Conservation (phyloP, 78 protist genomes). For the Acrasis kona region DNA sequence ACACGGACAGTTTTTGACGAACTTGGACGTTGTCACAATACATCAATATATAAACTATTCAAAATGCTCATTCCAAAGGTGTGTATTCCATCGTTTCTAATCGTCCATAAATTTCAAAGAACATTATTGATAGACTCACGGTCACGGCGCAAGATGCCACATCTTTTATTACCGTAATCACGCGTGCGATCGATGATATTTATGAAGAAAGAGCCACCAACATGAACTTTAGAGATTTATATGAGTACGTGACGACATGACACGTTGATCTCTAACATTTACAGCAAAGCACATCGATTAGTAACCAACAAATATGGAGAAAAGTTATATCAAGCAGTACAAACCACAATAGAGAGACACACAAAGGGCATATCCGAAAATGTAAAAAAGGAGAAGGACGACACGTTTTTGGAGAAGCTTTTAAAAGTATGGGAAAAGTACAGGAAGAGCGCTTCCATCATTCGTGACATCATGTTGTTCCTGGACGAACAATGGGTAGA, state of each 20-base stretch:
- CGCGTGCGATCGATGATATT: not conserved
- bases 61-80: too few species aligned
- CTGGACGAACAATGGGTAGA: conserved; percentile 1
- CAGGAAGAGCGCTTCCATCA: not conserved
- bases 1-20: too few species aligned
- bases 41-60: too few species aligned
- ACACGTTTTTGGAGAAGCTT: not conserved
- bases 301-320: not conserved
- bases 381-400: not conserved
- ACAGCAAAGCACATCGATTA: not conserved
- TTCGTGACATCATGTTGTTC: conserved; percentile 16
- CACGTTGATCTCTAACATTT: not conserved
- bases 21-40: too few species aligned
- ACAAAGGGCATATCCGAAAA: not conserved
- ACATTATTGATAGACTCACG: too few species aligned
- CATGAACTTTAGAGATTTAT: not conserved
- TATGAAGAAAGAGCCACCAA: not conserved
- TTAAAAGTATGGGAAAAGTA: conserved; percentile 2
- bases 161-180: too few species aligned
- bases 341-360: not conserved
- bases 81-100: too few species aligned
- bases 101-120: too few species aligned
- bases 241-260: not conserved
- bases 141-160: too few species aligned
- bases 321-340: conserved; percentile 2